phyloP scores from a whole-genome alignment of 1,284 basidiomycete genomes.

The Sparassis latifolia region DNA sequence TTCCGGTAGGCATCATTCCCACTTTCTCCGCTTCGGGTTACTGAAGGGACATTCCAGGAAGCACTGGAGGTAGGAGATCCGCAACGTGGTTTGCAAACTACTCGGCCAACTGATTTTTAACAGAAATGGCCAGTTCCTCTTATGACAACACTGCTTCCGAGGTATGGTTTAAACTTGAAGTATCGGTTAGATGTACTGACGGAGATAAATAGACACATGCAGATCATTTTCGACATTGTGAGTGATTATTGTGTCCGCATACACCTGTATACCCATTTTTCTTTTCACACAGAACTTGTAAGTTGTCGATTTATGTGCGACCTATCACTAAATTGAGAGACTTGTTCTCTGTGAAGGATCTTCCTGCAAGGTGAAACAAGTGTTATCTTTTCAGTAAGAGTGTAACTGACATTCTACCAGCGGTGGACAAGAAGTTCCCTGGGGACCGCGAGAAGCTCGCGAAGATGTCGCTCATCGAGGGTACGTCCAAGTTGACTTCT shows the following conservation, averaged over 20 bases:
- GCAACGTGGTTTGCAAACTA: neutral
- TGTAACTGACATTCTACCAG: conserved; percentile 28
- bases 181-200: neutral
- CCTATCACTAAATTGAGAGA: neutral
- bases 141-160: conserved; percentile 76
- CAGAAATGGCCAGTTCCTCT: conserved; percentile 86
- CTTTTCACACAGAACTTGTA: conserved; percentile 40
- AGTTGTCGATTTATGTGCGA: neutral
- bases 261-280: conserved; percentile 3
- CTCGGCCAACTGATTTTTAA: neutral
- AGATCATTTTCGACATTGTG: conserved; percentile 88
- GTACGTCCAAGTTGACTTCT: conserved; percentile 26
- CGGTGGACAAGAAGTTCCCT: conserved; percentile 86
- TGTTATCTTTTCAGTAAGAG: neutral
- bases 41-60: conserved; percentile 37
- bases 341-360: conserved; percentile 29
- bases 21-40: neutral
- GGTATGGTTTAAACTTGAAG: conserved; percentile 4
- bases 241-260: conserved; percentile 22
- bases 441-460: conserved; percentile 72
- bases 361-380: conserved; percentile 52
- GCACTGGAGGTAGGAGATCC: conserved; percentile 43
- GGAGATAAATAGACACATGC: conserved; percentile 49
- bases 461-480: conserved; percentile 89
- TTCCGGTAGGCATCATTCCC: conserved; percentile 40